Conservation (phyloP, 2,329 filamentous ascomycete species). For the Lachnellula cervina region DNA sequence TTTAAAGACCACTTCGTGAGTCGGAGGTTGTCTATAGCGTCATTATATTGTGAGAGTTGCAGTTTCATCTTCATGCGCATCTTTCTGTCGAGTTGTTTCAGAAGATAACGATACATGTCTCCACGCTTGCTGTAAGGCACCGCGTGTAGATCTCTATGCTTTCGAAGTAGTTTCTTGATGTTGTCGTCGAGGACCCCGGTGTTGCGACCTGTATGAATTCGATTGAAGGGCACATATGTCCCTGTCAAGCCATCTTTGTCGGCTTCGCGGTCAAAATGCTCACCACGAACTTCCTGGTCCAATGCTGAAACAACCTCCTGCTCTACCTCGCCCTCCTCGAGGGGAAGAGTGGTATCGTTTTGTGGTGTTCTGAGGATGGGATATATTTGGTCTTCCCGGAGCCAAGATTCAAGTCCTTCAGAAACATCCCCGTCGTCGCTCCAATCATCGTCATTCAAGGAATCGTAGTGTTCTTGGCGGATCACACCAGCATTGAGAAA, state of each 20-base stretch:
- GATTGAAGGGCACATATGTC: slow-evolving; percentile 21
- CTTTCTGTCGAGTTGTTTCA: slow-evolving; percentile 21
- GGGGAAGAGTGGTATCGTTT: slow-evolving; percentile 21
- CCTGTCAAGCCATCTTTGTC: slow-evolving; percentile 22
- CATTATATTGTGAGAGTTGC: slow-evolving; percentile 20
- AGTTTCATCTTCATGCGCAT: slow-evolving; percentile 15
- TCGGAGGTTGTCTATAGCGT: slow-evolving; percentile 11
- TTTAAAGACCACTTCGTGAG: slow-evolving; percentile 23
- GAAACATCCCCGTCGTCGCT: slow-evolving; percentile 8
- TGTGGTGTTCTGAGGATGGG: slow-evolving; percentile 21
- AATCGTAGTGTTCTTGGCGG: slow-evolving; percentile 57
- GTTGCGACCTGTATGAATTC: slow-evolving; percentile 23
- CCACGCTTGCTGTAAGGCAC: slow-evolving; percentile 25
- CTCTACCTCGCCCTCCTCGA: slow-evolving; percentile 28
- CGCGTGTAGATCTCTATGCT: slow-evolving; percentile 22
- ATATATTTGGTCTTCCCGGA: slow-evolving; percentile 16
- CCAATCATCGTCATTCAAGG: slow-evolving; percentile 47
- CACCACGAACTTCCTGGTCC: slow-evolving; percentile 16
- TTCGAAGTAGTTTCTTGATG: slow-evolving; percentile 16
- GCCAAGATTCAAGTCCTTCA: not conserved
- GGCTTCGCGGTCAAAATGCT: slow-evolving; percentile 16
- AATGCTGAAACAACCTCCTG: slow-evolving; percentile 21
- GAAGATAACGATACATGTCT: slow-evolving; percentile 28
- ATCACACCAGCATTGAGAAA: slow-evolving; percentile 55
- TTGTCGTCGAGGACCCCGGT: slow-evolving; percentile 11